phyloP scores from a whole-genome alignment of 805 yeast genomes.

The Brettanomyces nanus region DNA sequence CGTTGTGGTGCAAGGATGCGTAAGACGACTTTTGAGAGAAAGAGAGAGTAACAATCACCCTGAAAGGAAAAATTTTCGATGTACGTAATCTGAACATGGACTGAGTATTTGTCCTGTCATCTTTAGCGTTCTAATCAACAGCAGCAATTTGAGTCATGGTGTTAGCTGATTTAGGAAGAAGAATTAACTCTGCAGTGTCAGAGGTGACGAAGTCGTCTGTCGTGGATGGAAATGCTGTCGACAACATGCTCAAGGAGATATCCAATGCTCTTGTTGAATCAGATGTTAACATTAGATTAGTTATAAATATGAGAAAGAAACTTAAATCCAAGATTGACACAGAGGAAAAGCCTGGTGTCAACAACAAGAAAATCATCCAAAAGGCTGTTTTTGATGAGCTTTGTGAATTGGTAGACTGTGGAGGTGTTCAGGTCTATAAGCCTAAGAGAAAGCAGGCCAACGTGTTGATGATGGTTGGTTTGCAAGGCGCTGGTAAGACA shows the following conservation, averaged over 20 bases:
- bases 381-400: conserved; percentile 93
- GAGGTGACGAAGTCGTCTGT: conserved; percentile 51
- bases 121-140: no score
- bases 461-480: conserved; percentile 95
- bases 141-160: no score
- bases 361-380: conserved; percentile 74
- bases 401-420: conserved; percentile 74
- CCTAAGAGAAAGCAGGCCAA: conserved; percentile 77
- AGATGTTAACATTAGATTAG: conserved; percentile 88
- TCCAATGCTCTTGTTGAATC: conserved; percentile 86
- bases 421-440: conserved; percentile 40
- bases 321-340: conserved; percentile 51
- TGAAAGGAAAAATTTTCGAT: no score
- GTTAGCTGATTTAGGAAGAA: conserved; percentile 69
- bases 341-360: conserved; percentile 45
- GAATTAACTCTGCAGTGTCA: conserved; percentile 67
- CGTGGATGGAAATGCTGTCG: conserved; percentile 51
- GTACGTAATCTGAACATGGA: no score
- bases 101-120: no score
- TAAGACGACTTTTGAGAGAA: no score
- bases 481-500: conserved; percentile 98
- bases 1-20: no score
- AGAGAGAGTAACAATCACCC: no score
- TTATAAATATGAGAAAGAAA: conserved; percentile 65
- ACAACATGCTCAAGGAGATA: conserved; percentile 73